phyloP scores from a whole-genome alignment of 352 stramenopile genomes.

The Poterioochromonas sp. region DNA sequence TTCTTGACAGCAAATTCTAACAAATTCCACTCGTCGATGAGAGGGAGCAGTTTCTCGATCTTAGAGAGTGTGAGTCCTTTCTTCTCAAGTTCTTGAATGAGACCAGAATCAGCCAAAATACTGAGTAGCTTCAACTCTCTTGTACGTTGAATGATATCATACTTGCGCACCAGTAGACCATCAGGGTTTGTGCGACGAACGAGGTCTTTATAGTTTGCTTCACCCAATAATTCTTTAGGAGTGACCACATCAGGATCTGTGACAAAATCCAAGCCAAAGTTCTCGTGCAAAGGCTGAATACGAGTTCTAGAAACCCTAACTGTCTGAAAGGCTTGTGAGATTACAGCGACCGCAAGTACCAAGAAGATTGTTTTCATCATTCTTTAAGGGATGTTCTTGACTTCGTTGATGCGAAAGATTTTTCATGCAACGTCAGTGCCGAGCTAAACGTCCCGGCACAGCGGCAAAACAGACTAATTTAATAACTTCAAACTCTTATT shows the following conservation, averaged over 20 bases:
- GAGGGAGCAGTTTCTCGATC: constrained; percentile 34
- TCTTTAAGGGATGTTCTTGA: too few species aligned
- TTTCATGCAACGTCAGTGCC: too few species aligned
- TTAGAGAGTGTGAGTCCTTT: constrained; percentile 31
- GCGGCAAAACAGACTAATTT: too few species aligned
- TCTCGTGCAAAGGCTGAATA: neutral
- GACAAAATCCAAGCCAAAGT: neutral
- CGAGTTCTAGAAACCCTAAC: neutral
- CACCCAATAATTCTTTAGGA: constrained; percentile 25
- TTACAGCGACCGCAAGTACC: too few species aligned
- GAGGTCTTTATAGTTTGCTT: constrained; percentile 35
- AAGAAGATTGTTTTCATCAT: too few species aligned
- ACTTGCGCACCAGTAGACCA: constrained; percentile 24
- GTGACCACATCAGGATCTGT: neutral
- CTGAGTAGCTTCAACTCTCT: constrained; percentile 34
- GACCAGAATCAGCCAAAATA: constrained; percentile 27
- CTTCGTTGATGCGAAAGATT: too few species aligned
- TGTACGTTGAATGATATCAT: constrained; percentile 30
- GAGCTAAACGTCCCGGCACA: too few species aligned
- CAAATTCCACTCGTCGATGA: constrained; percentile 31
- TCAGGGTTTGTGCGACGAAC: constrained; percentile 19
- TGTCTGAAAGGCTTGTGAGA: too few species aligned
- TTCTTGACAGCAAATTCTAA: constrained; percentile 28
- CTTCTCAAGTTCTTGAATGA: constrained; percentile 28
- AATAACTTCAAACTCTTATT: too few species aligned